Conservation (phyloP, 768 basidiomycete species). For the Psilocybe subaeruginosa region DNA sequence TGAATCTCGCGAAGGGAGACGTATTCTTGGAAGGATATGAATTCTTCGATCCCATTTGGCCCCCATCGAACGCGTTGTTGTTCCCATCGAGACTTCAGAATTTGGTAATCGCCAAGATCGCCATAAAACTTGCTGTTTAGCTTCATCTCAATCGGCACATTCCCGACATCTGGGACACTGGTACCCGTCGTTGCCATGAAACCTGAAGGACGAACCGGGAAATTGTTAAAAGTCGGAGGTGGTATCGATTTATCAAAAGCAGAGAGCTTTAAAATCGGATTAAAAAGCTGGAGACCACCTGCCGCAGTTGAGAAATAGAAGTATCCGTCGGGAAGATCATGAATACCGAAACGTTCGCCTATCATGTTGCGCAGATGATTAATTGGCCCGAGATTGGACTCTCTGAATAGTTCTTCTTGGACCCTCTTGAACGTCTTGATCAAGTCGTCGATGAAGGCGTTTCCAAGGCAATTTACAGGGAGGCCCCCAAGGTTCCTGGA, state of each 20-base stretch:
- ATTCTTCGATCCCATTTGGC: constrained; percentile 11
- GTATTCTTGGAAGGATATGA: constrained; percentile 34
- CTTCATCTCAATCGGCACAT: constrained; percentile 17
- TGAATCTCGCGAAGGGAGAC: constrained; percentile 24
- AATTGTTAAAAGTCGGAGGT: constrained; percentile 3
- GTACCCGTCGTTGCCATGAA: background rate
- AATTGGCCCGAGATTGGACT: constrained; percentile 7
- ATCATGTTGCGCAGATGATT: constrained; percentile 27
- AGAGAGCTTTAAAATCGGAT: constrained; percentile 41
- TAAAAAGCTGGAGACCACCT: constrained; percentile 40
- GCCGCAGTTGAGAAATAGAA: constrained; percentile 40
- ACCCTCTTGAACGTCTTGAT: constrained; percentile 35
- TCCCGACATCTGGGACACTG: constrained; percentile 9
- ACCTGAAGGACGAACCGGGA: background rate
- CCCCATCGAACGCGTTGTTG: constrained; percentile 3
- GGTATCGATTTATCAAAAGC: constrained; percentile 24
- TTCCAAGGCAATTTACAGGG: constrained; percentile 36
- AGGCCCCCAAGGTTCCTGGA: constrained; percentile 36
- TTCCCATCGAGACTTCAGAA: constrained; percentile 17
- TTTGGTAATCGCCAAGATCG: constrained; percentile 27
- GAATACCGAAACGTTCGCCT: constrained; percentile 31
- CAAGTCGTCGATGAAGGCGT: constrained; percentile 32
- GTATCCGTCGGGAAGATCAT: constrained; percentile 41
- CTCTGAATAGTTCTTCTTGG: constrained; percentile 34
- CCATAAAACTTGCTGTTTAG: constrained; percentile 24